Conservation (phyloP, 495 filamentous ascomycete genomes). For the Xylaria venustula region DNA sequence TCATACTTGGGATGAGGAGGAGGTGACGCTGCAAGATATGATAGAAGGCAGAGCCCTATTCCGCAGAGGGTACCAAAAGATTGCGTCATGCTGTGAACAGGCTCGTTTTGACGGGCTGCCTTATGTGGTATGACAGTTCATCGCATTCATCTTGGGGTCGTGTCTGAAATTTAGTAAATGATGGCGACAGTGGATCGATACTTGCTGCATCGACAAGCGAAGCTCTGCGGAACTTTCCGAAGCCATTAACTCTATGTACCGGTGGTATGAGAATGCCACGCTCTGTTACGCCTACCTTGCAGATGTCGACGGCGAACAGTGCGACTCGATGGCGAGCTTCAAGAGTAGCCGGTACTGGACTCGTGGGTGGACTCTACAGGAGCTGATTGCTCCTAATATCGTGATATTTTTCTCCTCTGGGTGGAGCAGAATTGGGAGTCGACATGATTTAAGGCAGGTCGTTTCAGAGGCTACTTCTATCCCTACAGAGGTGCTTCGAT, state of each 20-base stretch:
- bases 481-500: not conserved
- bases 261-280: conserved; percentile 34
- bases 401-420: not conserved
- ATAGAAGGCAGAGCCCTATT: conserved; percentile 7
- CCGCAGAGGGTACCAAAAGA: conserved; percentile 15
- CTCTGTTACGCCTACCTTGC: conserved; percentile 40
- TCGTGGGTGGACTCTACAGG: conserved; percentile 39
- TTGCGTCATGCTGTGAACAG: conserved; percentile 2
- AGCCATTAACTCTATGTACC: conserved; percentile 37
- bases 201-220: conserved; percentile 42
- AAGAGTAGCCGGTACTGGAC: conserved; percentile 30
- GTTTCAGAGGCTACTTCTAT: not conserved
- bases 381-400: conserved; percentile 33
- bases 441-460: not conserved
- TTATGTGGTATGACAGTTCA: not conserved
- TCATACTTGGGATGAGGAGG: conserved; percentile 40
- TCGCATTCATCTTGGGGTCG: not conserved
- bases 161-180: conserved; percentile 18
- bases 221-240: not conserved
- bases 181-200: conserved; percentile 35
- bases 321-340: not conserved
- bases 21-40: conserved; percentile 34
- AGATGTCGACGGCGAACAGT: conserved; percentile 25
- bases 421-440: not conserved
- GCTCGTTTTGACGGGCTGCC: not conserved